Base-by-base conservation (phyloP, 768 basidiomycete genomes). In the Clavulina sp. region DNA sequence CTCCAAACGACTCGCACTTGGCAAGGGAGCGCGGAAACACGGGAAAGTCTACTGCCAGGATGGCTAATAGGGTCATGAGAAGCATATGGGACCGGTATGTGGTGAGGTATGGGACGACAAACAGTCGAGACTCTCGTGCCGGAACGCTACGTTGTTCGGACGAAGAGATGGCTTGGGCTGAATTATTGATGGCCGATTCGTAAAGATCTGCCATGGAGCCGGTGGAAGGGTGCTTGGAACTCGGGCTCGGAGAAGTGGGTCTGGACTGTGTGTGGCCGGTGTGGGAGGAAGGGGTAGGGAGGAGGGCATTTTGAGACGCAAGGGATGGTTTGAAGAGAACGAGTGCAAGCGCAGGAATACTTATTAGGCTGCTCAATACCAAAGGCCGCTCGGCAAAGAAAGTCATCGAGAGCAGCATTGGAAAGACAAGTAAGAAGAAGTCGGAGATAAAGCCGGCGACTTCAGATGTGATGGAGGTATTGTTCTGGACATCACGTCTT, bases 11-110 rank as follows among this genome's bases (percentile, higher is more conserved):
- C 66, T 97, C 93, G 59, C 88, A 92, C 62, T 97, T 99, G 2
- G 80, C 93, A 41, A 93, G 71, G 7, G 66, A 65, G 18, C 95
- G 75, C 0, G 95, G 95, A 60, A 96, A 99, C 24, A 92, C 75
- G 0, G 77, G 78, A 59, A 99, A 99, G 63, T 99, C 93, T 48
- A 97, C 93, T 0, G 93, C 93, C 9, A 97, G 77, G 54, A 99
- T 97, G 21, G 80, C 81, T 40, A 93, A 72, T 32, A 83, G 65
- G 0, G 95, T 96, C 73, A 97, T 77, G 19, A 95, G 68, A 74
- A 97, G 81, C 91, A 96, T 92, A 61, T 95, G 85, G 2, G 91
- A 80, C 41, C 95, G 71, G 62, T 93, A 97, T 0, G 81, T 76
- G 7, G 88, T 86, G 52, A 99, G 63, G 36, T 87, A 81, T 0